Evolutionary conservation across 805 yeast species (phyloP), one percentile per base, ranked within the genome.

Genomic region (Tetrapisispora taiwanensis): DNA sequence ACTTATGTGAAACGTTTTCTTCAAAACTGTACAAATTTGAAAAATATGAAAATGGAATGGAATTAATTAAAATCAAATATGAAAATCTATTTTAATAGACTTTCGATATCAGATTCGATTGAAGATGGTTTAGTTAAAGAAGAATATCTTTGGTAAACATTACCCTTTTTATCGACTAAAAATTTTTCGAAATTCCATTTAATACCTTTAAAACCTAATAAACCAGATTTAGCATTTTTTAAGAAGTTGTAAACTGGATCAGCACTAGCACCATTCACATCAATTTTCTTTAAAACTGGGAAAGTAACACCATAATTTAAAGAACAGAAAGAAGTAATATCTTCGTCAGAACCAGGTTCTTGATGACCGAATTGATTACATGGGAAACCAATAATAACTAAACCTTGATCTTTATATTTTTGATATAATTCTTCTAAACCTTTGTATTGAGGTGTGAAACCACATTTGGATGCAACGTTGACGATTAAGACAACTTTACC

Each of bases 291-390:
- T 75, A 90, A 69, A 32, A 90, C 74, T 17, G 96, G 96, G 81
- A 90, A 90, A 20, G 83, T 71, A 40, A 90, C 97, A 46, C 96
- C 95, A 62, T 79, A 92, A 70, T 86, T 88, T 56, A 78, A 39
- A 35, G 74, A 65, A 65, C 96, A 87, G 68, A 84, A 84, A 39
- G 71, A 63, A 15, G 77, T 78, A 52, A 86, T 85, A 55, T 84
- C 88, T 45, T 78, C 75, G 42, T 75, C 78, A 4, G 74, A 56
- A 5, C 79, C 80, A 52, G 94, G 81, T 65, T 90, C 85, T 70
- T 92, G 84, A 53, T 76, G 69, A 28, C 84, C 90, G 60, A 88
- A 88, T 61, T 87, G 95, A 66, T 87, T 85, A 66, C 95, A 85
- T 18, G 97, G 97, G 73, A 88, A 88, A 1, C 87, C 96, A 28